Base-by-base conservation (phyloP, 1,284 basidiomycete species). In the Abortiporus biennis region DNA sequence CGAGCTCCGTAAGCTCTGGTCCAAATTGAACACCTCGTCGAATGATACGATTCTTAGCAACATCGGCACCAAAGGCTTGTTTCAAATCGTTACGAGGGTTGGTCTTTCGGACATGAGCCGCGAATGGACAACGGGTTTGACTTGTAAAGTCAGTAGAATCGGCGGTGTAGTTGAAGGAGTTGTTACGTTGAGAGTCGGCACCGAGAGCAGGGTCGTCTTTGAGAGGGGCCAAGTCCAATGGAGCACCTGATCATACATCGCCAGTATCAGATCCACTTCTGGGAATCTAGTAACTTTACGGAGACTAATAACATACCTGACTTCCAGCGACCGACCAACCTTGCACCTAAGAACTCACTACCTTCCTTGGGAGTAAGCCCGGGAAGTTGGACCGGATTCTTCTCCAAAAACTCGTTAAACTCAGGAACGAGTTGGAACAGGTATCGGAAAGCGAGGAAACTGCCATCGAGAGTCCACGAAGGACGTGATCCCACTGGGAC, bases 261-360 rank as follows among this genome's bases (percentile, higher is more conserved):
- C 9, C 11, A 3, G 19, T 6, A 15, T 6, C 19, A 36, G n/a
- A 22, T 4, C 20, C 19, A 36, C 15, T 13, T 19, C 5, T 22
- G 35, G n/a, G 4, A 36, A 13, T 16, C 35, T 13, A 19, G 27
- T 29, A 9, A 29, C n/a, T 9, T 29, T 29, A 9, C 27, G n/a
- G 9, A n/a, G 19, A 34, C 12, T 9, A 22, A 15, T 9, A 3
- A 58, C 62, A 24, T 54, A 69, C 75, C 76, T 44, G 74, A 77
- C 67, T 76, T 77, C 77, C 77, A 79, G 3, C 77, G 64, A 2
- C 77, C 77, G 12, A 79, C 56, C 34, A 78, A 54, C 22, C 76
- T 63, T 1, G 77, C 76, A 15, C 76, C 76, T 8, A 75, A 60
- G 5, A 75, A 59, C 25, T 72, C 74, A 19, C 64, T 68, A 3